These are phyloP conservation scores for Chenopodium quinoa DNA, from an alignment of 148 eudicot species.

Conservation along the genomic window DNA sequence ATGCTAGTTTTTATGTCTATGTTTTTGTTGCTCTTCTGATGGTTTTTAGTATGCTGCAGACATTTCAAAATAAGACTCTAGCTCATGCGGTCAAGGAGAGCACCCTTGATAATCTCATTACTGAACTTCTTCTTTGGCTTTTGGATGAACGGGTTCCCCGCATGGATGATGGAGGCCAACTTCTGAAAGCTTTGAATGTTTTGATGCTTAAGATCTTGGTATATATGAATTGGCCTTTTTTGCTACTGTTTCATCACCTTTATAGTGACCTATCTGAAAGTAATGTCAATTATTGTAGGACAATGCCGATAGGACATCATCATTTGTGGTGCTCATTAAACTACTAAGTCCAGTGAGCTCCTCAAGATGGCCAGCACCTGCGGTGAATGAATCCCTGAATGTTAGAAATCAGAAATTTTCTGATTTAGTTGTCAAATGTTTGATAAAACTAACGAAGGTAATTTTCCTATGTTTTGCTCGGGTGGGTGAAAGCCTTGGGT, in stretches of 20 bases:
- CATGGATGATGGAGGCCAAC: constrained; percentile 98
- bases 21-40: constrained; percentile 18
- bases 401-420: constrained; percentile 86
- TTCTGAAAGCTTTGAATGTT: constrained; percentile 90
- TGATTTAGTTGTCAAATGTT: constrained; percentile 94
- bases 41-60: constrained; percentile 43
- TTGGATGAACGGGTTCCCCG: constrained; percentile 94
- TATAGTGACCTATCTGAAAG: constrained; percentile 1
- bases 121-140: constrained; percentile 97
- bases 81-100: constrained; percentile 88
- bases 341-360: constrained; percentile 79
- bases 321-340: constrained; percentile 84
- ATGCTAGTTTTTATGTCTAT: background rate
- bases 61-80: constrained; percentile 77
- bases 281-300: constrained; percentile 47
- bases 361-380: constrained; percentile 90
- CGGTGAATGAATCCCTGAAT: constrained; percentile 64
- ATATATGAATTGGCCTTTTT: constrained; percentile 5
- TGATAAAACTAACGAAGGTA: constrained; percentile 95
- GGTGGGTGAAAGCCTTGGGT: too few relatives aligned
- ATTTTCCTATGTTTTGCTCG: background rate
- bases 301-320: constrained; percentile 80
- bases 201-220: constrained; percentile 97
- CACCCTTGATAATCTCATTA: constrained; percentile 77
- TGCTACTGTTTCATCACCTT: background rate